Base-by-base conservation (phyloP, 441 rosid genomes). In the Pelargonium myrrhifolium region DNA sequence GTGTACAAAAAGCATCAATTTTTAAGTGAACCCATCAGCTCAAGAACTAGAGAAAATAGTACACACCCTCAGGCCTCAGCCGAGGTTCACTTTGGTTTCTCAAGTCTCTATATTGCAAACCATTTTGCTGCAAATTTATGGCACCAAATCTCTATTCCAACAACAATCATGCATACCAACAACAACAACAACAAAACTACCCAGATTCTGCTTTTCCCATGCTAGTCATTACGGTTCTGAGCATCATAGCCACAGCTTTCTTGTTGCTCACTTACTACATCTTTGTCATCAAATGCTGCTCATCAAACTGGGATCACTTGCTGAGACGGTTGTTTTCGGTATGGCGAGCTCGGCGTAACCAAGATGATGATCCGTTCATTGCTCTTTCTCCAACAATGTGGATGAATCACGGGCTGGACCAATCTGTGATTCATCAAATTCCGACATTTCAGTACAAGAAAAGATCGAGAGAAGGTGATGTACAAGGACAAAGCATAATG, bases 361-460 rank as follows among this genome's bases (percentile, higher is more conserved):
- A 56, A 66, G 80, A 71, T n/a, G 87, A 85, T 22, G 89, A 86
- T 74, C 77, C 90, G 9, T 80, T 89, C 74, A 82, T 85, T 53
- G 78, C 85, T 1, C 77, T 81, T 68, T 73, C 87, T 47, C 93
- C 88, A 10, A 66, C 81, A 49, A 74, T 75, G 40, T 65, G 80
- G 59, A 53, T 35, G 76, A 81, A 75, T 66, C 81, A 76, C 7
- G 86, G 93, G 17, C 82, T 87, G 0, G 87, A 87, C 14, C 81
- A 79, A 43, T 73, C 87, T 0, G 67, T 72, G 68, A 87, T 87
- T 22, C 80, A 78, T 6, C 87, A 75, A 2, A 84, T 85, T 64
- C 92, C 92, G 15, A 71, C 79, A 62, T 75, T 84, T 61, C 84
- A 75, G 22, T 87, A 78, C 81, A 72, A 65, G 22, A 53, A 35